phyloP scores from a whole-genome alignment of 345 rosid species.

The Lepidium aucheri region DNA sequence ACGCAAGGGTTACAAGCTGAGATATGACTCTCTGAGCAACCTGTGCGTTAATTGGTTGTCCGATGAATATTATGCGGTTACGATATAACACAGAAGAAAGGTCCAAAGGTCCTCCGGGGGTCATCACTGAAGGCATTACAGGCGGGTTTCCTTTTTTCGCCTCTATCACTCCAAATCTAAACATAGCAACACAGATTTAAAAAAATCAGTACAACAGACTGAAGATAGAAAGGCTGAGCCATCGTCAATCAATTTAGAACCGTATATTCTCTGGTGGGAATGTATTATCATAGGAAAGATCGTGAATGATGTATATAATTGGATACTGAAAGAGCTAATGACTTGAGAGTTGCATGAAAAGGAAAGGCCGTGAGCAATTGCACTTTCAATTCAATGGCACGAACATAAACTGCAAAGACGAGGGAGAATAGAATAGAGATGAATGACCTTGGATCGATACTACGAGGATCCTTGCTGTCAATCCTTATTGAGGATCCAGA shows the following conservation, averaged over 20 bases:
- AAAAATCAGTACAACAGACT: neutral
- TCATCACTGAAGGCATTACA: slow-evolving; percentile 77
- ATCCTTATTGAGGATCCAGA: slow-evolving; percentile 29
- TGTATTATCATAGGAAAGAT: neutral
- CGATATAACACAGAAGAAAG: slow-evolving; percentile 76
- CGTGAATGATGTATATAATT: neutral
- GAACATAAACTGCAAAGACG: neutral
- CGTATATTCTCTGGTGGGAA: neutral
- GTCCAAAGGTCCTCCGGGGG: slow-evolving; percentile 87
- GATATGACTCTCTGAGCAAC: slow-evolving; percentile 92
- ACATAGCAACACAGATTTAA: neutral
- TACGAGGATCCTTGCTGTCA: slow-evolving; percentile 26
- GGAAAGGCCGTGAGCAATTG: neutral
- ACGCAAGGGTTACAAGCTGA: slow-evolving; percentile 84
- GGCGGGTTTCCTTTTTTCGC: slow-evolving; percentile 75
- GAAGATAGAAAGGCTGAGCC: neutral
- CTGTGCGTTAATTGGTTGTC: slow-evolving; percentile 68
- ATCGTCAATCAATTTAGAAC: neutral
- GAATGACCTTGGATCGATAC: slow-evolving; percentile 44
- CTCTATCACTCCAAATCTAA: slow-evolving; percentile 41
- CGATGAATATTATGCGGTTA: slow-evolving; percentile 83
- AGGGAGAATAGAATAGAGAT: neutral
- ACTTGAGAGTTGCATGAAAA: neutral
- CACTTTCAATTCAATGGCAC: neutral
- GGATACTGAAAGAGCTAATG: neutral